A percentile compares a stretch with the other conserved stretches of the same genome.
phyloP scores from a whole-genome alignment of 1,139 yeast species.

The Candida glucosophila region DNA sequence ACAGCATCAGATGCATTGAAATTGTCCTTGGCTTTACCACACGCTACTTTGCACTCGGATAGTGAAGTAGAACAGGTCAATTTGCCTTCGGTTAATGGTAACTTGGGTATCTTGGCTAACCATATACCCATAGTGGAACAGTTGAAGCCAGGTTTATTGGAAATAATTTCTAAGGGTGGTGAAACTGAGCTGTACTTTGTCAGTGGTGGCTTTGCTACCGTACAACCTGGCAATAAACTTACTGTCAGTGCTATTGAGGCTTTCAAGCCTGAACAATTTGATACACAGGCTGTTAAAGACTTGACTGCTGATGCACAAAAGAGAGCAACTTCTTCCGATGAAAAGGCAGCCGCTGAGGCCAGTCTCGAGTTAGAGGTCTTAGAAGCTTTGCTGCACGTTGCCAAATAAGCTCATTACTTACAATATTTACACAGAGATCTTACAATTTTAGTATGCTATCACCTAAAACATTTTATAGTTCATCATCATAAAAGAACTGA shows the following conservation, averaged over 20 bases:
- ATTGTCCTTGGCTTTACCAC: constrained; percentile 87
- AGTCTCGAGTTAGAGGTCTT: constrained; percentile 91
- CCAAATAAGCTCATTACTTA: constrained; percentile 47
- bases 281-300: constrained; percentile 68
- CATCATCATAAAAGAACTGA: too few relatives aligned
- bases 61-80: constrained; percentile 77
- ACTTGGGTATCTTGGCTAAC: constrained; percentile 93
- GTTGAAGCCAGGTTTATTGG: constrained; percentile 93
- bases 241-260: constrained; percentile 95
- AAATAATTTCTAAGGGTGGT: constrained; percentile 75
- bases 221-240: constrained; percentile 88
- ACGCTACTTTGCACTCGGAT: constrained; percentile 52
- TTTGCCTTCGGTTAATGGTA: constrained; percentile 94
- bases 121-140: constrained; percentile 98
- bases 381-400: constrained; percentile 85
- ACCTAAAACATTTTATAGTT: too few relatives aligned
- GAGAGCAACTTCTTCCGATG: constrained; percentile 79
- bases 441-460: too few relatives aligned
- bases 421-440: too few relatives aligned
- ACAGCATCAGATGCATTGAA: constrained; percentile 63
- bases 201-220: constrained; percentile 96
- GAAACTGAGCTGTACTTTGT: constrained; percentile 75
- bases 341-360: constrained; percentile 88
- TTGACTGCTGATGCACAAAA: constrained; percentile 92
- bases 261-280: constrained; percentile 83